Percentiles rank a stretch among this genome's conserved stretches.
Conservation (phyloP, 2,329 filamentous ascomycete genomes). For the Microascus cirrosus region DNA sequence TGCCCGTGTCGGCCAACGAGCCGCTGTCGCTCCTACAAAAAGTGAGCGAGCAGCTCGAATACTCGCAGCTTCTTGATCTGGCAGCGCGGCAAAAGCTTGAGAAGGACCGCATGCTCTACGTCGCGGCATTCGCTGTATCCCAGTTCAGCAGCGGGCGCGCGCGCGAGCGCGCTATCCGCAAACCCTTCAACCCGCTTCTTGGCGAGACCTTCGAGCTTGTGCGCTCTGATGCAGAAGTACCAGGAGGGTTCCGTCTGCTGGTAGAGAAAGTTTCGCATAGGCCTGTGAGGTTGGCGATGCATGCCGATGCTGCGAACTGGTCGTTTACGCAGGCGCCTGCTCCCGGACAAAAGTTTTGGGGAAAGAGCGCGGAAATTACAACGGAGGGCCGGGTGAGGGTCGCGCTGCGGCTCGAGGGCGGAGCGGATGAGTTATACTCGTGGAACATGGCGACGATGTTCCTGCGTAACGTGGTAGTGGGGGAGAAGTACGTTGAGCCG, state of each 20-base stretch:
- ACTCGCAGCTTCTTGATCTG: constrained; percentile 70
- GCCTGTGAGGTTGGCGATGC: constrained; percentile 84
- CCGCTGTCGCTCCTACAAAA: constrained; percentile 81
- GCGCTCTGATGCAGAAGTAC: constrained; percentile 63
- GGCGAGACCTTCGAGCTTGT: constrained; percentile 94
- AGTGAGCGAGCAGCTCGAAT: constrained; percentile 83
- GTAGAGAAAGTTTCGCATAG: constrained; percentile 92
- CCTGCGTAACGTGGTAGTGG: constrained; percentile 89
- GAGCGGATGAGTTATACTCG: constrained; percentile 70
- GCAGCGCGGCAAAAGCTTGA: constrained; percentile 52
- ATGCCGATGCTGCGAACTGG: constrained; percentile 81
- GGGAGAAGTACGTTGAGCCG: constrained; percentile 96
- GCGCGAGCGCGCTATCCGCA: constrained; percentile 85
- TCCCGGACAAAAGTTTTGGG: constrained; percentile 96
- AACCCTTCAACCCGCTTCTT: constrained; percentile 94
- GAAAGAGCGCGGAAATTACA: constrained; percentile 87
- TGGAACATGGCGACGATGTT: constrained; percentile 87
- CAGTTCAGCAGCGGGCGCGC: constrained; percentile 71
- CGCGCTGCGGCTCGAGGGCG: constrained; percentile 54
- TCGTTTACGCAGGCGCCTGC: constrained; percentile 77
- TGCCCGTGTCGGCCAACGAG: constrained; percentile 96
- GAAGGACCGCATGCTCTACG: constrained; percentile 65
- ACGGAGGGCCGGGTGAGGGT: constrained; percentile 82
- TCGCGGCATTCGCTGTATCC: constrained; percentile 85
- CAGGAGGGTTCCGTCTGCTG: constrained; percentile 74